phyloP scores from a whole-genome alignment of 2,329 filamentous ascomycete genomes.

The Phyllosticta paracitricarpa region DNA sequence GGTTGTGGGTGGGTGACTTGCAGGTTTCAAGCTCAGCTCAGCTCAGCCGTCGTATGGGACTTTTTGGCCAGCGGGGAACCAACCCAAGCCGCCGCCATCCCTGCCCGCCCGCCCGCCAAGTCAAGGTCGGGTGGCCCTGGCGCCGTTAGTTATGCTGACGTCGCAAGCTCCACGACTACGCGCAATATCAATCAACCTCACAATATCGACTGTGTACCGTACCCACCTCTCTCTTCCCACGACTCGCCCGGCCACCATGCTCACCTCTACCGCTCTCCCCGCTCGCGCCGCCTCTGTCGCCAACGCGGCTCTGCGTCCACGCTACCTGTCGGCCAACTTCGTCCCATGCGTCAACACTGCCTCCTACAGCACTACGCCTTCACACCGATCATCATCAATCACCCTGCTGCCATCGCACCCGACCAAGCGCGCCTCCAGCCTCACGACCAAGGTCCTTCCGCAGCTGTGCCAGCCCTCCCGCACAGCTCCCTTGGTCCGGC shows the following conservation, averaged over 20 bases:
- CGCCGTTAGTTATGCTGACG: slow-evolving; percentile 1
- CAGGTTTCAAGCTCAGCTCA: background rate
- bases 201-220: background rate
- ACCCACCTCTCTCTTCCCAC: background rate
- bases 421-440: background rate
- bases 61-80: background rate
- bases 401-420: background rate
- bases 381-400: background rate
- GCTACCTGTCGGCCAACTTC: background rate
- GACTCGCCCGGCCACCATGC: background rate
- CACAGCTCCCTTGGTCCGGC: background rate
- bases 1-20: background rate
- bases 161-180: background rate
- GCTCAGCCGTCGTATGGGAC: background rate
- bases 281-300: slow-evolving; percentile 5
- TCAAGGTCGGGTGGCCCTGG: background rate
- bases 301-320: slow-evolving; percentile 3
- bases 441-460: background rate
- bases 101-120: background rate
- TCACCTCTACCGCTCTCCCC: slow-evolving; percentile 3
- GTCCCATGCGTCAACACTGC: slow-evolving; percentile 1
- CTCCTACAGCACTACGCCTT: slow-evolving; percentile 1
- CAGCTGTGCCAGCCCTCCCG: background rate
- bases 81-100: background rate
- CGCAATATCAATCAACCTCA: slow-evolving; percentile 7